Base-by-base conservation (phyloP, 1,284 basidiomycete species). In the Vanrija humicola region DNA sequence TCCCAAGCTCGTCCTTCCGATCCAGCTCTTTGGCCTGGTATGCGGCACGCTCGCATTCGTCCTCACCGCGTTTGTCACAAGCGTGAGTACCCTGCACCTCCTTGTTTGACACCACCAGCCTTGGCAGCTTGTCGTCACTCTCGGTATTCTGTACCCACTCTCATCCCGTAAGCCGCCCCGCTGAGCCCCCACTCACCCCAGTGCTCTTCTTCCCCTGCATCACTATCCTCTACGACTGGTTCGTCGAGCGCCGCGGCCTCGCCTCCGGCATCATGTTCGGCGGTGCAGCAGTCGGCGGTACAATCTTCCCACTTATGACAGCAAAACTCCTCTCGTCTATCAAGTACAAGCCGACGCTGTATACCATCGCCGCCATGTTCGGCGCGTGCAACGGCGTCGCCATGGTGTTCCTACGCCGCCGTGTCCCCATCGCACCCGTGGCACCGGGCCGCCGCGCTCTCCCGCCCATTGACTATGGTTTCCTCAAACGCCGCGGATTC, bases 141-240 rank as follows among this genome's bases (percentile, higher is more conserved):
- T 73, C 10, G 74, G 75, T 5, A 38, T 66, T 21, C 52, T 74
- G 43, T 76, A 74, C 42, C 73, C 75, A 4, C 54, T 72, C 34
- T 60, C 65, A 14, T 64, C 64, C 38, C 59, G 70, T 70, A 43
- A 58, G 67, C 64, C n/a, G 12, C 10, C 23, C 8, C 38, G 8
- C 18, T 18, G 5, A 4, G 3, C 23, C 42, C 19, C 44, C 47
- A 14, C 9, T 26, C 19, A 43, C 47, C 1, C 42, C 51, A 68
- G 72, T 66, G 1, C 53, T 62, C 19, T 77, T 72, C 52, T 56
- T 77, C 39, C 74, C 75, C 1, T 68, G 69, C 25, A 69, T 69
- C 0, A 69, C 68, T 3, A 59, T 72, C 40, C 50, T 76, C n/a
- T 75, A 72, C 58, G 69, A 74, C 48, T 75, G 73, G 74, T 77